A percentile compares a stretch with the other conserved stretches of the same genome.
Evolutionary conservation across 495 filamentous ascomycete species (phyloP).

Genomic region (Penicilliopsis zonata): DNA sequence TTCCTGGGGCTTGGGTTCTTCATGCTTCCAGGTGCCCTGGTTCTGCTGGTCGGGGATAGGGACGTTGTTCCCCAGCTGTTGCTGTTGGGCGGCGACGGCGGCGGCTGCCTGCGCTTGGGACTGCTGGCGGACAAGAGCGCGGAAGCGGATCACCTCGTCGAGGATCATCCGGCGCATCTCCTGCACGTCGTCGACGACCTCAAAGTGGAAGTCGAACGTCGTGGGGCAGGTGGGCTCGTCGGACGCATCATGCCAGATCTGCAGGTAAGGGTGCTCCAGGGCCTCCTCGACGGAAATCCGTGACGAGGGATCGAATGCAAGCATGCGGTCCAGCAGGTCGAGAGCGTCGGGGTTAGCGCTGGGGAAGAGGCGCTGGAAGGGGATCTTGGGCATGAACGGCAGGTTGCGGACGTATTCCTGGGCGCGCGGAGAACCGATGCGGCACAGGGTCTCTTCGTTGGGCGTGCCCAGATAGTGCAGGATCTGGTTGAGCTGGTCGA

Average conservation of each 20-base stretch:
- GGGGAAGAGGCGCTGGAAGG: slow-evolving; percentile 80
- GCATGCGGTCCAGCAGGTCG: slow-evolving; percentile 89
- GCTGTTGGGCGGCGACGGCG: slow-evolving; percentile 26
- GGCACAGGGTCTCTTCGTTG: slow-evolving; percentile 84
- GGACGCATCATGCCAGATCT: slow-evolving; percentile 96
- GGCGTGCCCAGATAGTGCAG: slow-evolving; percentile 95
- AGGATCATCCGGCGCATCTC: slow-evolving; percentile 98
- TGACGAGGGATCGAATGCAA: slow-evolving; percentile 87
- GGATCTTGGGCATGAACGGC: slow-evolving; percentile 87
- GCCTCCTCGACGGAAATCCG: slow-evolving; percentile 90
- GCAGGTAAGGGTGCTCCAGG: slow-evolving; percentile 87
- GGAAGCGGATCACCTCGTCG: slow-evolving; percentile 79
- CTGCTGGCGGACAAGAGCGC: slow-evolving; percentile 59
- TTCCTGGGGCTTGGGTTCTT: slow-evolving; percentile 85
- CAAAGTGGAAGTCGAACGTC: slow-evolving; percentile 97
- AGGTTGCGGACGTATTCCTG: slow-evolving; percentile 98
- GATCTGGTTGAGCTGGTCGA: slow-evolving; percentile 98
- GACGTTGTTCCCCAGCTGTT: slow-evolving; percentile 39
- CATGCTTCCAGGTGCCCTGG: slow-evolving; percentile 57
- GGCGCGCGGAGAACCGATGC: slow-evolving; percentile 89
- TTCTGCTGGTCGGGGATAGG: slow-evolving; percentile 61
- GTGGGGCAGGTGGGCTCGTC: slow-evolving; percentile 89
- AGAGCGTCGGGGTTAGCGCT: slow-evolving; percentile 94
- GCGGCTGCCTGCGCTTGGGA: slow-evolving; percentile 32
- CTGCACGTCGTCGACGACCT: slow-evolving; percentile 80